Conservation (phyloP, 148 eudicot genomes). For the Pouteria glomerata region DNA sequence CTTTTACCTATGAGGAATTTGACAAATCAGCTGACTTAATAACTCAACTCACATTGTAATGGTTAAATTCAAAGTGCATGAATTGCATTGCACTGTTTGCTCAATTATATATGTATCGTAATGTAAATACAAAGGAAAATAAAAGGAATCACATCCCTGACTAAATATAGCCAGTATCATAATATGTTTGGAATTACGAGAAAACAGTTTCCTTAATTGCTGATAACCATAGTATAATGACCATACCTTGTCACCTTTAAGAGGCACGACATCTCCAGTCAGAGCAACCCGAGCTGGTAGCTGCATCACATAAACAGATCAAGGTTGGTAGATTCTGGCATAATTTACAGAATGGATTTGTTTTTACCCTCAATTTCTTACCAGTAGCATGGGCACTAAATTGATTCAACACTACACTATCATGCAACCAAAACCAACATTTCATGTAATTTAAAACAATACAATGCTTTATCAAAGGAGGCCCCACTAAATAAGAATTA, state of each 20-base stretch:
- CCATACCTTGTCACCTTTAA: constrained; percentile 67
- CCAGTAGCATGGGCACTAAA: not conserved
- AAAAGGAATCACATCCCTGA: not conserved
- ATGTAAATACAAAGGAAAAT: not conserved
- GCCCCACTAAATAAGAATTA: not conserved
- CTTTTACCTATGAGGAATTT: not conserved
- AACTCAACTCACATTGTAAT: not conserved
- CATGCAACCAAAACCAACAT: not conserved
- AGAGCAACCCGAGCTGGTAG: constrained; percentile 75
- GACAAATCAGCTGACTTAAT: not conserved
- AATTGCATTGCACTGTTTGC: not conserved
- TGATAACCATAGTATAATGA: not conserved
- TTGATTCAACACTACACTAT: not conserved
- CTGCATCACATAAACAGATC: constrained; percentile 35
- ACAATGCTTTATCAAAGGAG: not conserved
- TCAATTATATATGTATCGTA: not conserved
- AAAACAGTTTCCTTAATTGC: not conserved
- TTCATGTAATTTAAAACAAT: not conserved
- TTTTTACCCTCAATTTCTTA: not conserved
- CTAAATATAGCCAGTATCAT: not conserved
- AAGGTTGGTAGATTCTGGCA: not conserved
- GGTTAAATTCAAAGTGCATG: not conserved
- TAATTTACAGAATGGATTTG: not conserved
- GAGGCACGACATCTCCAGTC: constrained; percentile 57
- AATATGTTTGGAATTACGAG: not conserved